Conservation (phyloP, 2,329 filamentous ascomycete species). For the Neopestalotiopsis sp. region DNA sequence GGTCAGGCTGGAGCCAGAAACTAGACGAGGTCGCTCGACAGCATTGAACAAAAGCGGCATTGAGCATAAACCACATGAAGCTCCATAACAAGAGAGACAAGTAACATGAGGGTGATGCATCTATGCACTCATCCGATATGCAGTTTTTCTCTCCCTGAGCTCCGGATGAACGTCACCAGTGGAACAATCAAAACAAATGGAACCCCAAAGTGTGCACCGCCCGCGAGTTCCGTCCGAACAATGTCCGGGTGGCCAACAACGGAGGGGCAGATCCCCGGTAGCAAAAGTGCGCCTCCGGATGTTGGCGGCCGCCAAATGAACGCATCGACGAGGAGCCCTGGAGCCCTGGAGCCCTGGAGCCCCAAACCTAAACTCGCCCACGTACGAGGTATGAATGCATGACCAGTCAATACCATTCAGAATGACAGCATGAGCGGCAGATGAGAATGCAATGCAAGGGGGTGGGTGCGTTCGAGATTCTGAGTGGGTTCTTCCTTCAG, state of each 20-base stretch:
- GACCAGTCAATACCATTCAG: neutral
- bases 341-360: too few relatives aligned
- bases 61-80: neutral
- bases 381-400: too few relatives aligned
- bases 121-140: neutral
- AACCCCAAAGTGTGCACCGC: neutral
- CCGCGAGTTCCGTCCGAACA: conserved; percentile 2
- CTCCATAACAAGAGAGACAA: neutral
- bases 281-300: neutral
- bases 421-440: neutral
- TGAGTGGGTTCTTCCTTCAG: neutral
- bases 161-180: too few relatives aligned
- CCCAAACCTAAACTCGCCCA: too few relatives aligned
- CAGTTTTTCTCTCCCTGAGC: neutral
- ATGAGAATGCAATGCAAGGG: neutral
- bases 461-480: conserved; percentile 1
- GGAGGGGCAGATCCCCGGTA: neutral
- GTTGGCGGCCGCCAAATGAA: neutral
- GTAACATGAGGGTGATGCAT: neutral
- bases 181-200: too few relatives aligned
- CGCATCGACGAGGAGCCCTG: neutral
- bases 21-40: too few relatives aligned
- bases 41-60: neutral
- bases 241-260: neutral
- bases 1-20: too few relatives aligned